Percentiles rank a stretch among this genome's conserved stretches.
phyloP scores from a whole-genome alignment of 495 filamentous ascomycete species.

The Penicillium coffeae region DNA sequence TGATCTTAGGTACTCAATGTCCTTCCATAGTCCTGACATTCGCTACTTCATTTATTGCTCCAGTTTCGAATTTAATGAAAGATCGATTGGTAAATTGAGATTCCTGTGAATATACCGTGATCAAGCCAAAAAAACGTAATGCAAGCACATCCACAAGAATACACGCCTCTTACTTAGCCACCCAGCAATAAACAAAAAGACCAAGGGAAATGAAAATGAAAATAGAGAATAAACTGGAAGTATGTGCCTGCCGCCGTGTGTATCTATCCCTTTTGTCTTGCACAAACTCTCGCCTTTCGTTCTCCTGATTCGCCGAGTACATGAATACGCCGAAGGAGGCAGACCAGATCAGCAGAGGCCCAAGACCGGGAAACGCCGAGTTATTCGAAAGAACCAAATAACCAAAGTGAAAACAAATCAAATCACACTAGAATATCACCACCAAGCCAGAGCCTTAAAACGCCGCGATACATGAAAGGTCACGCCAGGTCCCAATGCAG shows the following conservation, averaged over 20 bases:
- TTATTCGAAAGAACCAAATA: background rate
- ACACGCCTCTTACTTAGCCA: background rate
- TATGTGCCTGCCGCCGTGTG: slow-evolving; percentile 7
- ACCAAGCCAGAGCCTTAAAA: background rate
- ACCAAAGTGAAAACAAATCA: background rate
- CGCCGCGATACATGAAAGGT: background rate
- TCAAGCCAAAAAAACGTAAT: background rate
- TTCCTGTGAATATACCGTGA: background rate
- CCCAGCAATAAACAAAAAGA: background rate
- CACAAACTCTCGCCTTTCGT: slow-evolving; percentile 1
- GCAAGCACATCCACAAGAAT: background rate
- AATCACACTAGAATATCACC: too few species aligned
- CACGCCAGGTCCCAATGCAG: background rate
- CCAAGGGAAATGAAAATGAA: background rate
- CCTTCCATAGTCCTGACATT: too few species aligned
- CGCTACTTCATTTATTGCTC: too few species aligned
- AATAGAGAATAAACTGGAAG: background rate
- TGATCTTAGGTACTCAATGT: too few species aligned
- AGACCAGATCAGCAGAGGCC: slow-evolving; percentile 3
- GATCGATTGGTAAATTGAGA: background rate
- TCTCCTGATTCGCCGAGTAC: slow-evolving; percentile 3
- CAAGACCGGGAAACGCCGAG: slow-evolving; percentile 6
- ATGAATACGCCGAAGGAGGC: slow-evolving; percentile 4
- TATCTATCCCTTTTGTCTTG: slow-evolving; percentile 15
- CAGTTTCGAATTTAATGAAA: too few species aligned